Evolutionary conservation across 768 basidiomycete genomes (phyloP).

Genomic region (Pleurotus tuber-regium): DNA sequence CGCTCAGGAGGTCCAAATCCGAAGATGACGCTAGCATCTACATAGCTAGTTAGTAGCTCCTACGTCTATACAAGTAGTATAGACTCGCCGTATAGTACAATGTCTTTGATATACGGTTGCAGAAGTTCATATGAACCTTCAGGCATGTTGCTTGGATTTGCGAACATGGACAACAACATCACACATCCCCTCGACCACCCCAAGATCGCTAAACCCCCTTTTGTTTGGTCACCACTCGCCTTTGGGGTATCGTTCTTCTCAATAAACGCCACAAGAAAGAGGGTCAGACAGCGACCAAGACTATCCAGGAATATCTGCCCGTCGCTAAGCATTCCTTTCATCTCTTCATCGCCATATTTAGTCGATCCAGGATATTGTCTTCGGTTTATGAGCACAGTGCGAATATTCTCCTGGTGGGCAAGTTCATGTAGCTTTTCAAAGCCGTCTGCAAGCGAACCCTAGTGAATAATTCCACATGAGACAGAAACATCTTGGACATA

Average conservation of each 20-base stretch:
- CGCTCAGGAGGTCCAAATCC: conserved; percentile 4
- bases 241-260: conserved; percentile 24
- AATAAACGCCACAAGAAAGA: conserved; percentile 28
- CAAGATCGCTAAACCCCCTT: conserved; percentile 33
- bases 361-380: conserved; percentile 26
- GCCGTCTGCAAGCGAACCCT: conserved; percentile 9
- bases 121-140: conserved; percentile 20
- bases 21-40: conserved; percentile 22
- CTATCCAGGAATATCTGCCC: conserved; percentile 24
- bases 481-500: conserved; percentile 16
- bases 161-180: conserved; percentile 27
- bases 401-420: conserved; percentile 13
- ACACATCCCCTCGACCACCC: conserved; percentile 38
- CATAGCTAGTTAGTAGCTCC: neutral
- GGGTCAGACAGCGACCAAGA: conserved; percentile 21
- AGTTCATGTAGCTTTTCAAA: conserved; percentile 19
- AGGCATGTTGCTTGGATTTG: conserved; percentile 21
- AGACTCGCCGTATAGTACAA: conserved; percentile 31
- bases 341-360: conserved; percentile 28
- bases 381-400: conserved; percentile 10
- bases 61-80: neutral
- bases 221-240: conserved; percentile 21
- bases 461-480: neutral
- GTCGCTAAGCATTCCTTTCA: conserved; percentile 26
- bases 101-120: conserved; percentile 26